phyloP scores from a whole-genome alignment of 495 filamentous ascomycete genomes.

The Penicillium fimorum region DNA sequence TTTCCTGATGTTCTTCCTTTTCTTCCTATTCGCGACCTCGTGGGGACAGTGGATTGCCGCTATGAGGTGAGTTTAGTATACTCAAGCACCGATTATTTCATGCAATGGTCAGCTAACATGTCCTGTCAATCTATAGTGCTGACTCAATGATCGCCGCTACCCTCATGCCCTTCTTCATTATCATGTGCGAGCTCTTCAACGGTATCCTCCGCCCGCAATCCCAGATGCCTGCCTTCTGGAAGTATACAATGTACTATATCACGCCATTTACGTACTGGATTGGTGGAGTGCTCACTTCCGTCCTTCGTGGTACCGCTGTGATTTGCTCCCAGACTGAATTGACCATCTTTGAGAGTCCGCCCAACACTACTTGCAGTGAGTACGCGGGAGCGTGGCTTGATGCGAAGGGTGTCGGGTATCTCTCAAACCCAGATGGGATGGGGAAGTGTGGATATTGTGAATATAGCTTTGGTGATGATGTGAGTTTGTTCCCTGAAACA shows the following conservation, averaged over 20 bases:
- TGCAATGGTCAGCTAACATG: constrained; percentile 14
- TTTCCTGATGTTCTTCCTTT: constrained; percentile 78
- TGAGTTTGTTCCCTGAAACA: constrained; percentile 22
- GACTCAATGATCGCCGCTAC: constrained; percentile 66
- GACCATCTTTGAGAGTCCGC: constrained; percentile 60
- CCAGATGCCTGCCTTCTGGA: constrained; percentile 80
- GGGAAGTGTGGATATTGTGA: constrained; percentile 58
- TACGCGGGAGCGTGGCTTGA: constrained; percentile 70
- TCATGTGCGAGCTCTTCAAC: constrained; percentile 59
- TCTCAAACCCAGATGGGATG: constrained; percentile 41
- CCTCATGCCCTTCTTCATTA: constrained; percentile 70
- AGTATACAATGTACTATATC: constrained; percentile 72
- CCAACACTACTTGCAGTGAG: constrained; percentile 61
- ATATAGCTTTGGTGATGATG: constrained; percentile 56
- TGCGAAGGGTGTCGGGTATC: constrained; percentile 63
- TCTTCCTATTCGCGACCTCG: constrained; percentile 73
- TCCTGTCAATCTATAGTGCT: constrained; percentile 50
- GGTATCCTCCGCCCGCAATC: constrained; percentile 77
- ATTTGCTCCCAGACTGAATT: constrained; percentile 58
- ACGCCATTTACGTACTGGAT: constrained; percentile 86
- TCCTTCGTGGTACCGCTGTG: constrained; percentile 62
- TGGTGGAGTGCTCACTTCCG: constrained; percentile 70
- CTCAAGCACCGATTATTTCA: background rate
- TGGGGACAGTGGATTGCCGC: constrained; percentile 70
- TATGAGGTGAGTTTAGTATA: constrained; percentile 42